Base-by-base conservation (phyloP, 2,329 filamentous ascomycete genomes). In the Sclerotinia glacialis region DNA sequence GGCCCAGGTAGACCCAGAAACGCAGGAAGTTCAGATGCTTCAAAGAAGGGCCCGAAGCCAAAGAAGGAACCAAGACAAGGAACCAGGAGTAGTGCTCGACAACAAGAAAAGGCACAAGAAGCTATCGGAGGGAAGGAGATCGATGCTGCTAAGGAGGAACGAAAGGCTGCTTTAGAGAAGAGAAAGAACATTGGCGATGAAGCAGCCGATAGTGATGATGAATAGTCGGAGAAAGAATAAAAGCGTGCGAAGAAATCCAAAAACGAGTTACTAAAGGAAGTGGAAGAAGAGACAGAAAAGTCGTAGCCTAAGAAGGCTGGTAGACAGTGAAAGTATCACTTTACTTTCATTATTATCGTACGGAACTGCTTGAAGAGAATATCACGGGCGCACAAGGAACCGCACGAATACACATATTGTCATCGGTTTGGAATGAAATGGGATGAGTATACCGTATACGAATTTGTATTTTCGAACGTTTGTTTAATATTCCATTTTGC, bases 51-150 rank as follows among this genome's bases (percentile, higher is more conserved):
- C 4, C 26, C 6, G 23, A 69, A 69, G 31, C 40, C 44, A 23
- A 67, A 68, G 65, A 70, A 69, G 34, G 71, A 68, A 40, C 67
- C 66, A 44, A 67, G 47, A 40, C 61, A 59, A 66, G 71, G 70
- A 40, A 67, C 68, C 66, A 67, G 69, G 59, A 72, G 42, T 40
- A 70, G 68, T 64, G 66, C 59, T 42, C 67, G 69, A 61, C 62
- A 69, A 59, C 53, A 56, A n/a, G 65, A 67, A 26, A 66, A 68
- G 46, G 23, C 16, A 63, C 64, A 62, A 74, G 49, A 53, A 16
- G 3, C 14, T 21, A 12, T 71, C n/a, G 72, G 73, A 34, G 50
- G 21, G 67, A 74, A 70, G 28, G 70, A 71, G 46, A 69, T 69
- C 42, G 63, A 62, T 2, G 67, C 28, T 52, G 31, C n/a, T 4